Base-by-base conservation (phyloP, 75 land plant genomes). In the Cunninghamia lanceolata region DNA sequence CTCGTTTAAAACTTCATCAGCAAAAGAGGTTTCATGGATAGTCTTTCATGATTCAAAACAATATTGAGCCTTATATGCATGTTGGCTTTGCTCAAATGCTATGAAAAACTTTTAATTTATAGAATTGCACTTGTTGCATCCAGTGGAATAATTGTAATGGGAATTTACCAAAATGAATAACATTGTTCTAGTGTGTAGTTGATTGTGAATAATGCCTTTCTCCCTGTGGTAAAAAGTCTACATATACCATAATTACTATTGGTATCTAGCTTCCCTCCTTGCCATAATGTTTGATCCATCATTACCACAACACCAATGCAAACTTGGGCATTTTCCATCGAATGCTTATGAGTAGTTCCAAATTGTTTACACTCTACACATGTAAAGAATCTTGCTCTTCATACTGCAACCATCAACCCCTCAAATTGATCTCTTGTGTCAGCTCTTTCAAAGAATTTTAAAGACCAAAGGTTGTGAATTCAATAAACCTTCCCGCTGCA, bases 61-160 rank as follows among this genome's bases (percentile, higher is more conserved):
- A 82, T 93, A 96, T 74, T 93, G n/a, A 63, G 94, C 98, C 89
- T 96, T 96, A 50, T 88, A 90, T 1, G 94, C 94, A 15, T 47
- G 5, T 77, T 90, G 93, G 10, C 77, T 91, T 52, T 82, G 1
- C 83, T 94, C 91, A 84, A 96, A 91, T 30, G 52, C 87, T 16
- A 83, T 28, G 36, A 93, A 92, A 81, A 96, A 94, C 0, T 94
- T 50, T 53, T 86, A 36, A 63, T 52, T 86, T 85, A 94, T 85
- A 4, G 94, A 35, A 96, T 94, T 21, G 94, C 93, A 86, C 94
- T 93, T 75, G 96, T 96, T 78, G 96, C 95, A 84, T n/a, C 98
- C 39, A 96, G 89, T 6, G 96, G 96, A 76, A 94, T 90, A 71
- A 96, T 90, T 3, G 95, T 96, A 40, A 96, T 85, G 15, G 98